Evolutionary conservation across 1,284 basidiomycete genomes (phyloP).

Genomic region (Cystobasidiaceae sp.): DNA sequence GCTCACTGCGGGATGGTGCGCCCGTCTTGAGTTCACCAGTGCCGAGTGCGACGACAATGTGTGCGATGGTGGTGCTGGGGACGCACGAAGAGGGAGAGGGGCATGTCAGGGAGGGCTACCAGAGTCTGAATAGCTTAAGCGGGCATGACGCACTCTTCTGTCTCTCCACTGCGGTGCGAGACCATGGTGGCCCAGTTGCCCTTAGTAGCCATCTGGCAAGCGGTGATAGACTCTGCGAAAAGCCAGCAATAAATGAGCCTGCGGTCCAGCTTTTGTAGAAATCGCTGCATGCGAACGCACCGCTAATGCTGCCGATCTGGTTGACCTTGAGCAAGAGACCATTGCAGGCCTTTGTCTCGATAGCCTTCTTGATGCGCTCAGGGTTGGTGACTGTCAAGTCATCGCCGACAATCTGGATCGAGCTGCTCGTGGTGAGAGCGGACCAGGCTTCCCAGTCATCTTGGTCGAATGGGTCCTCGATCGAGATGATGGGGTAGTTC

Average conservation of each 20-base stretch:
- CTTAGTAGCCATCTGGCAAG: conserved; percentile 54
- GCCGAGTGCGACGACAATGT: conserved; percentile 90
- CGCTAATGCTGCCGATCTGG: conserved; percentile 97
- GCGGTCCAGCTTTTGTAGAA: no score
- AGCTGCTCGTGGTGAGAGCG: conserved; percentile 72
- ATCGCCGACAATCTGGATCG: conserved; percentile 88
- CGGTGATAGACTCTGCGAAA: conserved; percentile 93
- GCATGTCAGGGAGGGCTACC: neutral
- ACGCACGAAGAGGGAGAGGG: conserved; percentile 55
- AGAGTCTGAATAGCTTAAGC: neutral
- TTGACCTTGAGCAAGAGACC: conserved; percentile 97
- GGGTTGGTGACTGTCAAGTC: conserved; percentile 99
- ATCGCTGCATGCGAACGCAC: neutral
- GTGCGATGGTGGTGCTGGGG: conserved; percentile 93
- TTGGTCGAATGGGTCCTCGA: conserved; percentile 99
- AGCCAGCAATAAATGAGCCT: no score
- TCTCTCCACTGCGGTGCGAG: conserved; percentile 94
- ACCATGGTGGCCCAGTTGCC: conserved; percentile 68
- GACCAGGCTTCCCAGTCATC: conserved; percentile 99
- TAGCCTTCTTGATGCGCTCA: conserved; percentile 94
- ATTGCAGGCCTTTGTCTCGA: conserved; percentile 99
- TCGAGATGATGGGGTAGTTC: conserved; percentile 91
- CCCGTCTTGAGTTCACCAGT: conserved; percentile 97
- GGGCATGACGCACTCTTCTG: conserved; percentile 41
- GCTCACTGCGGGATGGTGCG: conserved; percentile 62